These are phyloP conservation scores for Fusarium sp. DNA, from an alignment of 2,329 filamentous ascomycete species.

Conservation along the genomic window DNA sequence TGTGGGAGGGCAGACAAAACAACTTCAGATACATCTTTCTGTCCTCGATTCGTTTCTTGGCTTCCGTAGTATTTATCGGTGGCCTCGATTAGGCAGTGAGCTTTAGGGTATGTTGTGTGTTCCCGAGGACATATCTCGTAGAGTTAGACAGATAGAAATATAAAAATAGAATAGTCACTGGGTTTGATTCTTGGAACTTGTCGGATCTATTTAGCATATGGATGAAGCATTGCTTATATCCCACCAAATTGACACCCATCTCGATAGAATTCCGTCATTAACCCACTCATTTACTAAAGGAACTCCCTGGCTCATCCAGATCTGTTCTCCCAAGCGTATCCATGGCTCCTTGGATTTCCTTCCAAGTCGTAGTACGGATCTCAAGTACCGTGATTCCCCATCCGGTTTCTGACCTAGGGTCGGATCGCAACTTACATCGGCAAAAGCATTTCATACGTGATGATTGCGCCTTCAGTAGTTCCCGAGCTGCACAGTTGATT, in stretches of 20 bases:
- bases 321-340: constrained; percentile 46
- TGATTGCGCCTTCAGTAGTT: constrained; percentile 37
- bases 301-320: constrained; percentile 36
- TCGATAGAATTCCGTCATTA: background rate
- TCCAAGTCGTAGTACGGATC: constrained; percentile 47
- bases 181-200: background rate
- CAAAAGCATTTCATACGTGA: constrained; percentile 49
- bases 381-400: constrained; percentile 44
- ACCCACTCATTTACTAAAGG: background rate
- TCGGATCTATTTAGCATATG: background rate
- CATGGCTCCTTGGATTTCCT: constrained; percentile 44
- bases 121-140: background rate
- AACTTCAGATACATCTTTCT: background rate
- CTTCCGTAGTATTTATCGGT: background rate
- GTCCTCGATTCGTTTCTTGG: background rate
- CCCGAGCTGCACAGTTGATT: constrained; percentile 41
- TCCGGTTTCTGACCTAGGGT: constrained; percentile 36
- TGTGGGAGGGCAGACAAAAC: background rate
- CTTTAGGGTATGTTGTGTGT: background rate
- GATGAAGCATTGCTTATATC: background rate
- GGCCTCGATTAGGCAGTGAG: background rate
- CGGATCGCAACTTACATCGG: constrained; percentile 44
- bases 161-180: background rate
- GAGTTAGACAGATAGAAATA: background rate
- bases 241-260: background rate